phyloP scores from a whole-genome alignment of 371 early-diverging fungal species.

The Capillidium heterosporum region DNA sequence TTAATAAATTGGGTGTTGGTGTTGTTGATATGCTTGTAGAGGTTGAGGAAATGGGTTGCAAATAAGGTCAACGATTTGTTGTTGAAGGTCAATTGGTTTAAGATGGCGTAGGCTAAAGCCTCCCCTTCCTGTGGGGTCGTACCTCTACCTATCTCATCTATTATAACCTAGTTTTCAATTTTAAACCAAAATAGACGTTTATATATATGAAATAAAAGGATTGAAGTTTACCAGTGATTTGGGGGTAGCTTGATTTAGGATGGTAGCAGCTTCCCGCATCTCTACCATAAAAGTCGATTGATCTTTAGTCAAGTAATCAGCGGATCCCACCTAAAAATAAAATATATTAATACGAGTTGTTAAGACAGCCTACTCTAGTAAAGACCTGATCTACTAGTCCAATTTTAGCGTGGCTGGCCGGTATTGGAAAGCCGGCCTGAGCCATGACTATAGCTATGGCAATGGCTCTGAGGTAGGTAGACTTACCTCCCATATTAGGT shows the following conservation, averaged over 20 bases:
- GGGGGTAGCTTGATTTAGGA: conserved; percentile 60
- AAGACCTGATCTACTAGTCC: conserved; percentile 82
- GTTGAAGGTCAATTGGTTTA: conserved; percentile 47
- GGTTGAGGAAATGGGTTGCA: conserved; percentile 93
- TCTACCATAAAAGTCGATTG: conserved; percentile 98
- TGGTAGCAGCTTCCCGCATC: conserved; percentile 89
- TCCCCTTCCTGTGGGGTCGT: conserved; percentile 87
- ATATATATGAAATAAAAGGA: conserved; percentile 49
- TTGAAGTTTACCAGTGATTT: conserved; percentile 48
- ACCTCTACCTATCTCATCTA: conserved; percentile 99
- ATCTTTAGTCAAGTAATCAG: conserved; percentile 47
- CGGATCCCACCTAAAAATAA: conserved; percentile 32
- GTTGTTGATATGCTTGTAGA: conserved; percentile 10
- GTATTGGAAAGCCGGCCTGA: conserved; percentile 87
- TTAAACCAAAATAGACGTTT: too few relatives aligned
- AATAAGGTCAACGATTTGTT: conserved; percentile 40
- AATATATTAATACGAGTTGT: neutral
- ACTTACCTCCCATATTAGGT: conserved; percentile 94
- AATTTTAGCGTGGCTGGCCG: conserved; percentile 61
- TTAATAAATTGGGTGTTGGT: too few relatives aligned
- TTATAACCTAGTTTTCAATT: conserved; percentile 64
- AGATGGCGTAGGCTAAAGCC: conserved; percentile 75
- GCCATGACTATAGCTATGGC: conserved; percentile 68
- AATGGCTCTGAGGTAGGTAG: conserved; percentile 65
- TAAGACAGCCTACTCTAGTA: conserved; percentile 37